phyloP scores from a whole-genome alignment of 768 basidiomycete species.

The Rubroboletus pulcherrimus region DNA sequence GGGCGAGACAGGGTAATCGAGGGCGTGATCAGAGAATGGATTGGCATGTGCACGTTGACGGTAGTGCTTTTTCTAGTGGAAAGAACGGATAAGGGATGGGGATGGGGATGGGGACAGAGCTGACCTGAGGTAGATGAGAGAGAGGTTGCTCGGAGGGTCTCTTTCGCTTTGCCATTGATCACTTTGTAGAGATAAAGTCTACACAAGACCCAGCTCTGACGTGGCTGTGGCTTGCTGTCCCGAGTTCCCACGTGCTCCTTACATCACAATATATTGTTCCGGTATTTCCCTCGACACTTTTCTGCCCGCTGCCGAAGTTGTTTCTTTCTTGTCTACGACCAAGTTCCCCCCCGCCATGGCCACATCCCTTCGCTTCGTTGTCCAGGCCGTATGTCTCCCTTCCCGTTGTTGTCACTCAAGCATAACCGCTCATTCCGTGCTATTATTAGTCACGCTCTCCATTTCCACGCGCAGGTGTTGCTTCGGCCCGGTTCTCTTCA shows the following conservation, averaged over 20 bases:
- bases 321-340: slow-evolving; percentile 3
- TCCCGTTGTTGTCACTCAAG: slow-evolving; percentile 4
- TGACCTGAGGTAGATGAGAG: slow-evolving; percentile 50
- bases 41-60: slow-evolving; percentile 82
- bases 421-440: background rate
- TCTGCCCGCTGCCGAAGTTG: background rate
- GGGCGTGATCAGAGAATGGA: slow-evolving; percentile 82
- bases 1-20: slow-evolving; percentile 83
- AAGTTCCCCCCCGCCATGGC: slow-evolving; percentile 37
- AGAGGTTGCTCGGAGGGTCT: slow-evolving; percentile 6
- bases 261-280: slow-evolving; percentile 12
- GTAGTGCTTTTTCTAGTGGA: slow-evolving; percentile 72
- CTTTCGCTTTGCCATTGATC: slow-evolving; percentile 27
- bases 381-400: slow-evolving; percentile 33
- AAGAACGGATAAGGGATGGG: background rate
- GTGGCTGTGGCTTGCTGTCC: background rate
- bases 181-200: no score
- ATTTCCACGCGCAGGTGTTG: slow-evolving; percentile 39
- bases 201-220: no score
- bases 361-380: slow-evolving; percentile 35
- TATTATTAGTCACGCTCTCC: slow-evolving; percentile 47
- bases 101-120: background rate
- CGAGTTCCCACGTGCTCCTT: slow-evolving; percentile 12
- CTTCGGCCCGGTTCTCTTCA: slow-evolving; percentile 60
- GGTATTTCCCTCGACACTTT: slow-evolving; percentile 24